Evolutionary conservation across 225 moss, liverwort and hornwort species (phyloP).

Genomic region (Bryum argenteum): DNA sequence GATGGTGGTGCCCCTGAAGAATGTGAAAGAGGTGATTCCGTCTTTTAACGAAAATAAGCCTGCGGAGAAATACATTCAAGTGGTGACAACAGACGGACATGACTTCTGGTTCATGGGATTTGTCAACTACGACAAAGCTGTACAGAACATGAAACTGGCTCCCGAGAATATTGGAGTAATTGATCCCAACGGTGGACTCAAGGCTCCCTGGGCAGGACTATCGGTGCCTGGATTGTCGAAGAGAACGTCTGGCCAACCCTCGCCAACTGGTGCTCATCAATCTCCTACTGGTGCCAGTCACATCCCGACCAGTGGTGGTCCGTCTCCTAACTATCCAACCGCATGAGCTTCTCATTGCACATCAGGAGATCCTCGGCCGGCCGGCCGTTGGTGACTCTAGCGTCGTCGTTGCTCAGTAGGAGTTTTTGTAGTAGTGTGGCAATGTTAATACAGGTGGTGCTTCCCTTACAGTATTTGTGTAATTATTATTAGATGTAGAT

Average conservation of each 20-base stretch:
- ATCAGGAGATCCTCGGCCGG: too few species aligned
- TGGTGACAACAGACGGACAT: slow-evolving; percentile 37
- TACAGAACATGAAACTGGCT: slow-evolving; percentile 56
- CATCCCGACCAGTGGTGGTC: slow-evolving; percentile 34
- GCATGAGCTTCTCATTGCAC: neutral
- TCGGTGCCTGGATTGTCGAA: slow-evolving; percentile 29
- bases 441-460: too few species aligned
- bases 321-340: slow-evolving; percentile 33
- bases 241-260: slow-evolving; percentile 8
- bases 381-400: too few species aligned
- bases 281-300: slow-evolving; percentile 16
- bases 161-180: slow-evolving; percentile 44
- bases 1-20: slow-evolving; percentile 68
- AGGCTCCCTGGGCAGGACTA: slow-evolving; percentile 49
- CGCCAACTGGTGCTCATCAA: neutral
- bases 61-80: slow-evolving; percentile 79
- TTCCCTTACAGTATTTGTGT: too few species aligned
- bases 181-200: slow-evolving; percentile 59
- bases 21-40: slow-evolving; percentile 60
- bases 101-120: slow-evolving; percentile 73
- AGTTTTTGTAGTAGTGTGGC: too few species aligned
- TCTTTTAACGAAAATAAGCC: slow-evolving; percentile 68
- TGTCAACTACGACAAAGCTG: slow-evolving; percentile 59
- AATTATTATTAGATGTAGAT: too few species aligned
- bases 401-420: too few species aligned